Evolutionary conservation across 2,329 filamentous ascomycete species (phyloP).

Genomic region (Paracamarosporium sp.): DNA sequence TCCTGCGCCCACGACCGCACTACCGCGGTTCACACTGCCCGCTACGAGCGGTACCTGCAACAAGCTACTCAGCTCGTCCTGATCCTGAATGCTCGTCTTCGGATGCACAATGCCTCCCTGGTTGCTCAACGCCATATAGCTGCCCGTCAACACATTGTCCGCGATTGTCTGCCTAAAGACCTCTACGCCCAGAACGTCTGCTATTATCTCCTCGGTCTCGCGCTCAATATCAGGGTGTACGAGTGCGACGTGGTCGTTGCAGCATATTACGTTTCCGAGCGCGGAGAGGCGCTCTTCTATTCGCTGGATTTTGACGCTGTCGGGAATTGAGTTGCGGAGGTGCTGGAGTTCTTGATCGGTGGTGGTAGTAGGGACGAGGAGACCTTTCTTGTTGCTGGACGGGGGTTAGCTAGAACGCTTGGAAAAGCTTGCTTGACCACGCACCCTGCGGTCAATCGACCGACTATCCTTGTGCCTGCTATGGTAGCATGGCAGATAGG

Average conservation of each 20-base stretch:
- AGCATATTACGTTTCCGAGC: constrained; percentile 94
- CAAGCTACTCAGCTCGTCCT: constrained; percentile 93
- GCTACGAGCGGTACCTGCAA: constrained; percentile 96
- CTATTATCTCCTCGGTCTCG: constrained; percentile 98
- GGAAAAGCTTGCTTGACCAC: constrained; percentile 25
- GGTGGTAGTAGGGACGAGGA: constrained; percentile 93
- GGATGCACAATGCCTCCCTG: constrained; percentile 96
- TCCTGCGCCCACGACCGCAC: constrained; percentile 91
- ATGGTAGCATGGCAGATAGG: constrained; percentile 97
- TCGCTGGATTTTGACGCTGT: constrained; percentile 90
- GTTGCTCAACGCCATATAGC: constrained; percentile 96
- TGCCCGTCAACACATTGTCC: constrained; percentile 94
- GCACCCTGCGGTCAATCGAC: constrained; percentile 89
- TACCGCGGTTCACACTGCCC: constrained; percentile 90
- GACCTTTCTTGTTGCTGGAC: constrained; percentile 87
- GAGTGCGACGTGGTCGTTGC: constrained; percentile 95
- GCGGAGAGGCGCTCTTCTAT: constrained; percentile 97
- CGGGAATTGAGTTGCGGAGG: constrained; percentile 91
- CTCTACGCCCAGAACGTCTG: constrained; percentile 88
- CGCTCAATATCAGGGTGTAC: constrained; percentile 96
- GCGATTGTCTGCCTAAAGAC: constrained; percentile 94
- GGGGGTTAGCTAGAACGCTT: background rate
- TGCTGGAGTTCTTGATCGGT: constrained; percentile 99
- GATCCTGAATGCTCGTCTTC: constrained; percentile 95
- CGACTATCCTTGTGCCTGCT: constrained; percentile 94